A percentile compares a stretch with the other conserved stretches of the same genome.
Evolutionary conservation across 2,329 filamentous ascomycete species (phyloP).

Genomic region (Cladophialophora yegresii): DNA sequence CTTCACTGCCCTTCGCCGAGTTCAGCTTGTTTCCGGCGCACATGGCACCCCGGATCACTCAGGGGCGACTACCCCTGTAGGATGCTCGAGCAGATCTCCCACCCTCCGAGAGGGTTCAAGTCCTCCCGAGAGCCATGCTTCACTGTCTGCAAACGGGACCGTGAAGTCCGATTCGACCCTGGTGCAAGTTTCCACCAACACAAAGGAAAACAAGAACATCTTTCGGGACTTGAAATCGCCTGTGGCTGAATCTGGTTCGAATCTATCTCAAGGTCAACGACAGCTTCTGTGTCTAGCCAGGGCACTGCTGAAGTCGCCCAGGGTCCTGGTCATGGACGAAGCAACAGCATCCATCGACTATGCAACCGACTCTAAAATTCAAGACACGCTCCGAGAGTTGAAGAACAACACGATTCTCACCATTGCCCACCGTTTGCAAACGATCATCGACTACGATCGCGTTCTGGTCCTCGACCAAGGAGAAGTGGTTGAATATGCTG

Average conservation of each 20-base stretch:
- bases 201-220: conserved; percentile 79
- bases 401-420: conserved; percentile 87
- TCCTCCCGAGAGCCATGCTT: conserved; percentile 33
- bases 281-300: conserved; percentile 92
- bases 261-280: conserved; percentile 92
- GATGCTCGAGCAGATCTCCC: conserved; percentile 39
- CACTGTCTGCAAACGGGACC: conserved; percentile 32
- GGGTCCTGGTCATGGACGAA: conserved; percentile 98
- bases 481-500: conserved; percentile 81
- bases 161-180: conserved; percentile 34
- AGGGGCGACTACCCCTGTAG: conserved; percentile 41
- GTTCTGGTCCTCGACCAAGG: conserved; percentile 93
- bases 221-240: conserved; percentile 83
- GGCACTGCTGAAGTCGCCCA: conserved; percentile 85
- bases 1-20: conserved; percentile 79
- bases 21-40: conserved; percentile 74
- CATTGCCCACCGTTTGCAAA: conserved; percentile 92
- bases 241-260: conserved; percentile 87
- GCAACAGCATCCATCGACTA: conserved; percentile 98
- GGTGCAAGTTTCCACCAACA: conserved; percentile 33
- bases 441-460: conserved; percentile 97
- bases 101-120: conserved; percentile 30
- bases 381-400: conserved; percentile 92
- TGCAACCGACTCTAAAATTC: conserved; percentile 90
- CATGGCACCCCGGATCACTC: conserved; percentile 40